A percentile compares a stretch with the other conserved stretches of the same genome.
Conservation (phyloP, 1,284 basidiomycete genomes). For the Cutaneotrichosporon dermatis region DNA sequence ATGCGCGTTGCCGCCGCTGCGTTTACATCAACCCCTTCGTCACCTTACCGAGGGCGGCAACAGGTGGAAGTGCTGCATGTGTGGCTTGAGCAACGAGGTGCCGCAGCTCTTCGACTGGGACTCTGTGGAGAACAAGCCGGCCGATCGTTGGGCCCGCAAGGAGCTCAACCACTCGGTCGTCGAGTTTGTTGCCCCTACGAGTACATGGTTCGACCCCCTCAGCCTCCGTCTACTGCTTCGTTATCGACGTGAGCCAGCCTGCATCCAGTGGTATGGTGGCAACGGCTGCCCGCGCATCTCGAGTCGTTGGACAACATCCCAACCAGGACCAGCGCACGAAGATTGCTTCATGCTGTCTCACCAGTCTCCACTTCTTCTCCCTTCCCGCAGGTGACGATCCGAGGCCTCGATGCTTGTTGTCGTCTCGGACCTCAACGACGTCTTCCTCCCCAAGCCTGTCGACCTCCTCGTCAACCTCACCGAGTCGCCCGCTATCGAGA, state of each 20-base stretch:
- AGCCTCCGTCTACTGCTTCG: slow-evolving; percentile 93
- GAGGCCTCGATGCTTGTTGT: slow-evolving; percentile 96
- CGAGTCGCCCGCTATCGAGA: slow-evolving; percentile 78
- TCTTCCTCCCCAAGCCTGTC: slow-evolving; percentile 94
- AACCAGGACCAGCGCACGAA: slow-evolving; percentile 92
- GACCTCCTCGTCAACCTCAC: slow-evolving; percentile 91
- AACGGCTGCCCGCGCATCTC: slow-evolving; percentile 90
- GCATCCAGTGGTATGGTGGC: slow-evolving; percentile 98
- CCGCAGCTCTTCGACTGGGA: slow-evolving; percentile 99
- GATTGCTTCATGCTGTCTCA: slow-evolving; percentile 89
- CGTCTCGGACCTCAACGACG: slow-evolving; percentile 92
- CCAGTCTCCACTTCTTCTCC: slow-evolving; percentile 94
- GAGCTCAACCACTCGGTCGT: slow-evolving; percentile 92
- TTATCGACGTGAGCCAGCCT: slow-evolving; percentile 91
- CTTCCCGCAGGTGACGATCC: slow-evolving; percentile 65
- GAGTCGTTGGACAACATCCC: slow-evolving; percentile 94
- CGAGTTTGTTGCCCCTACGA: slow-evolving; percentile 98
- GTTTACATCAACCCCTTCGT: slow-evolving; percentile 99
- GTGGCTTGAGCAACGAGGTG: slow-evolving; percentile 96
- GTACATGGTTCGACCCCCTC: slow-evolving; percentile 97
- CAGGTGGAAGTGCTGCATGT: slow-evolving; percentile 99
- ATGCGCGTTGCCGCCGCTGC: slow-evolving; percentile 97
- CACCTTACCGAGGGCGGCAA: slow-evolving; percentile 95
- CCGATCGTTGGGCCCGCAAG: slow-evolving; percentile 87
- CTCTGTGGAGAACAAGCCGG: slow-evolving; percentile 85